phyloP scores from a whole-genome alignment of 140 eudicot genomes.

The Senecio squalidus region DNA sequence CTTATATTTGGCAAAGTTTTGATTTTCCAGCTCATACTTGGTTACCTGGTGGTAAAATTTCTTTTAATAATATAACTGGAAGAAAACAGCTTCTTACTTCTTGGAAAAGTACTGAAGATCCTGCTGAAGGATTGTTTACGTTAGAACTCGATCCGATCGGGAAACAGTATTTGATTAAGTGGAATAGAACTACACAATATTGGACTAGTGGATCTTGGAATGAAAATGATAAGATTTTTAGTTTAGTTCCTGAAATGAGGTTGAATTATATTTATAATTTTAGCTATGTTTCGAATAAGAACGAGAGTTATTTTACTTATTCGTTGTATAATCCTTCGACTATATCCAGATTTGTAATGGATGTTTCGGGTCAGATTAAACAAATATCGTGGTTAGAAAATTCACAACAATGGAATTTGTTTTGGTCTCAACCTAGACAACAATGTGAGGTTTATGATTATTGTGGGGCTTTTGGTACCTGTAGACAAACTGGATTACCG shows the following conservation, averaged over 20 bases:
- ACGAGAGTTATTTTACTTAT: constrained; percentile 34
- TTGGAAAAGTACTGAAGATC: constrained; percentile 33
- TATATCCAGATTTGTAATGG: constrained; percentile 60
- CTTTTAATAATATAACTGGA: constrained; percentile 22
- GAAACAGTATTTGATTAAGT: constrained; percentile 31
- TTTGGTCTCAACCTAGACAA: constrained; percentile 73
- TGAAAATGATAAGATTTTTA: constrained; percentile 18
- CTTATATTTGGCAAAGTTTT: constrained; percentile 40
- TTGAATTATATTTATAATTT: constrained; percentile 28
- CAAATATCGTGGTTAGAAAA: constrained; percentile 36
- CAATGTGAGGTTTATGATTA: constrained; percentile 64
- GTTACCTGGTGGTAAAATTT: constrained; percentile 33
- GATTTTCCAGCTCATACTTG: constrained; percentile 48
- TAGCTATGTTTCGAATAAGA: constrained; percentile 23
- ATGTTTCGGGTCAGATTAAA: constrained; percentile 62
- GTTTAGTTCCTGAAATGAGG: constrained; percentile 41
- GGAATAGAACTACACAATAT: constrained; percentile 25
- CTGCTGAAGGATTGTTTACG: constrained; percentile 33
- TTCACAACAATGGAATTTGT: constrained; percentile 47
- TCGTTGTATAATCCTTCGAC: constrained; percentile 19
- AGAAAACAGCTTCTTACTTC: constrained; percentile 29
- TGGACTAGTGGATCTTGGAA: constrained; percentile 40
- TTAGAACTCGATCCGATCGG: constrained; percentile 32
- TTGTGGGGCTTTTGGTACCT: constrained; percentile 66
- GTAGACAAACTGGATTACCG: constrained; percentile 36